phyloP scores from a whole-genome alignment of 2,329 filamentous ascomycete genomes.

The Seiridium unicorne region DNA sequence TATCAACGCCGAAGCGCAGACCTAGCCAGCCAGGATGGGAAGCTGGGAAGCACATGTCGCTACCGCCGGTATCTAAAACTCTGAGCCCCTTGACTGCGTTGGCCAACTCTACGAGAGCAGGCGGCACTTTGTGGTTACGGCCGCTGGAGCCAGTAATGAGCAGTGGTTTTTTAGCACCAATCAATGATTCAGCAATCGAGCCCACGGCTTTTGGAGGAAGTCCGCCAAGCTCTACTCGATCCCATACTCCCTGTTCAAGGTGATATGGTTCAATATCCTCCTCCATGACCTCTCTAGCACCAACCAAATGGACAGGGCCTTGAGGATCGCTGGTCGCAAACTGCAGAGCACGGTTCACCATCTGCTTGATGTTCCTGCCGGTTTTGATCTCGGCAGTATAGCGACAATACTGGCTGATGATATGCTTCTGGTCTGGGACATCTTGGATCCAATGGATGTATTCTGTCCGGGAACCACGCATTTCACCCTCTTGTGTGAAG shows the following conservation, averaged over 20 bases:
- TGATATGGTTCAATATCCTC: conserved; percentile 75
- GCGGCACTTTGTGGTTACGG: conserved; percentile 62
- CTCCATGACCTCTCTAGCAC: conserved; percentile 80
- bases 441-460: conserved; percentile 89
- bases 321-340: conserved; percentile 76
- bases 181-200: conserved; percentile 62
- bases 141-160: conserved; percentile 71
- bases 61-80: conserved; percentile 74
- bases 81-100: conserved; percentile 66
- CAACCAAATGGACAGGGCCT: conserved; percentile 77
- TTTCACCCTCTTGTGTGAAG: conserved; percentile 75
- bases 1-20: conserved; percentile 71
- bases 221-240: conserved; percentile 65
- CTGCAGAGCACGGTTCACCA: conserved; percentile 80
- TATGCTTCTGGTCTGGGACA: conserved; percentile 77
- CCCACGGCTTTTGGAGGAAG: conserved; percentile 51
- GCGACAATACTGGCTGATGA: conserved; percentile 81
- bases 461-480: conserved; percentile 74
- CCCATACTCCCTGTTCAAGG: conserved; percentile 69
- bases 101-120: conserved; percentile 64
- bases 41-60: conserved; percentile 78
- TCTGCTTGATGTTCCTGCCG: conserved; percentile 83
- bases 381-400: conserved; percentile 82
- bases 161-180: conserved; percentile 63
- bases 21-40: conserved; percentile 69